phyloP scores from a whole-genome alignment of 78 protist genomes.

The Polysphondylium violaceum region DNA sequence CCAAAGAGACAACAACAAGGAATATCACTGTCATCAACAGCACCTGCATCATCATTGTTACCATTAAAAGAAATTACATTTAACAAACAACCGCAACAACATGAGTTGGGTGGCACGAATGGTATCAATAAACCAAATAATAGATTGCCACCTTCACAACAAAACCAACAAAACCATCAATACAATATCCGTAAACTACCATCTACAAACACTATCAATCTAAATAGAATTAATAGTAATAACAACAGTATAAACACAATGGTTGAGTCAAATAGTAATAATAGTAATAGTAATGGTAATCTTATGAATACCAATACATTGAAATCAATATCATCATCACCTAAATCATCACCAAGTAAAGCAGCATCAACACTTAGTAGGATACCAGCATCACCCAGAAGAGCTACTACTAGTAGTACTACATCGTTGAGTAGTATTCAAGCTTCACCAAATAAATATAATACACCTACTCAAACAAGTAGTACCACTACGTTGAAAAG shows the following conservation, averaged over 20 bases:
- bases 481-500: background rate
- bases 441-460: constrained; percentile 25
- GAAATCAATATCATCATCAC: background rate
- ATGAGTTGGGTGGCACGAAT: background rate
- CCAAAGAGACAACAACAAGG: constrained; percentile 6
- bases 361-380: constrained; percentile 23
- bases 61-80: background rate
- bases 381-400: too few relatives aligned
- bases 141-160: constrained; percentile 24
- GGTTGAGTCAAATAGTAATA: background rate
- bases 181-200: constrained; percentile 28
- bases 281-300: too few relatives aligned
- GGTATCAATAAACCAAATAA: background rate
- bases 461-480: background rate
- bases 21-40: background rate
- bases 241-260: background rate
- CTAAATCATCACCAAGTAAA: constrained; percentile 5
- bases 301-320: too few relatives aligned
- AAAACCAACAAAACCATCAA: constrained; percentile 41
- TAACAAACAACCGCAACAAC: background rate
- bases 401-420: too few relatives aligned
- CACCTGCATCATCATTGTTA: constrained; percentile 30
- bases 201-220: background rate
- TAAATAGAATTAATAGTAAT: too few relatives aligned
- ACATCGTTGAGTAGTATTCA: background rate